Base-by-base conservation (phyloP, 371 early-diverging fungal species). In the Thermomucor indicae-seudaticae region DNA sequence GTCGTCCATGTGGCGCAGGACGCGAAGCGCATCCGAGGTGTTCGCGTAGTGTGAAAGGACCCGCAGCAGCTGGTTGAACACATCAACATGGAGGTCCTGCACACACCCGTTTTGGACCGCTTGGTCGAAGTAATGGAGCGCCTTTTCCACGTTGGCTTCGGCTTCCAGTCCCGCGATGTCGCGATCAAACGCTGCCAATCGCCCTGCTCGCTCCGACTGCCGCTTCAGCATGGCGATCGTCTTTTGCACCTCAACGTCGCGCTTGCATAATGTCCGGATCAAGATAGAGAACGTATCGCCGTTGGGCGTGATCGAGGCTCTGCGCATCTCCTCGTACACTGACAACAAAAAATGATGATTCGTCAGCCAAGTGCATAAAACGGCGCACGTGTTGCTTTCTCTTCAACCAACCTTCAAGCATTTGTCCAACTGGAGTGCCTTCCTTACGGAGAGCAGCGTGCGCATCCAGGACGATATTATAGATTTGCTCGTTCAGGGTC, bases 231-330 rank as follows among this genome's bases (percentile, higher is more conserved):
- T 70, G 17, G 67, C 61, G 25, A 67, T 47, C 6, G 64, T 67
- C 31, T 70, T 67, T 59, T 65, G 70, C 5, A 73, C 67, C 43
- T 76, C 77, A 10, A 58, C 54, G 38, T 73, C 77, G 28, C 73
- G 64, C 23, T 66, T 67, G 41, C 69, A 73, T 2, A 76, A 37
- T 1, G 53, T 55, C 22, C 64, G 64, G 4, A 76, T 64, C 39
- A 73, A 42, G 10, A 67, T 22, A 8, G 55, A 47, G 40, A 64
- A 67, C 10, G 72, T 73, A 22, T 57, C 54, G 32, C 49, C 47
- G 22, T 58, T 57, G 7, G 77, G n/a, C n/a, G n/a, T n/a, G n/a
- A n/a, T n/a, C n/a, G n/a, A n/a, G n/a, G n/a, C n/a, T n/a, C n/a
- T n/a, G n/a, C n/a, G n/a, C n/a, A n/a, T n/a, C n/a, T n/a, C n/a